Percentiles rank a stretch among this genome's conserved stretches.
Evolutionary conservation across 345 rosid species (phyloP).

Genomic region (Cardamine resedifolia): DNA sequence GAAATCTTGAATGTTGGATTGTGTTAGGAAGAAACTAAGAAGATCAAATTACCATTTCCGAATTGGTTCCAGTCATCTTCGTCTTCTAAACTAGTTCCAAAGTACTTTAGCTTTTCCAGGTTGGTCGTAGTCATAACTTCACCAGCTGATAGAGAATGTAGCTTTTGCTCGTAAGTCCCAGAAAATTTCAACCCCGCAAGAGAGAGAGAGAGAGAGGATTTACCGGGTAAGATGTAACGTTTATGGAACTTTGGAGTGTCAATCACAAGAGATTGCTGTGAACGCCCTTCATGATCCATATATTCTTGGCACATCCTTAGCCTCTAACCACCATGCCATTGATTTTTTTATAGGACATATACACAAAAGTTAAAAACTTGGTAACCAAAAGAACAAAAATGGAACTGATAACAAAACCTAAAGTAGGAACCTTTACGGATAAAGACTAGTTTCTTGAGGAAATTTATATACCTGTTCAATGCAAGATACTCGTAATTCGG

Average conservation of each 20-base stretch:
- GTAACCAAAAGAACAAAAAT: not conserved
- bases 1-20: not conserved
- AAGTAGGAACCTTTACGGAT: slow-evolving; percentile 9
- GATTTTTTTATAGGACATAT: not conserved
- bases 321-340: slow-evolving; percentile 62
- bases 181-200: not conserved
- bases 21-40: not conserved
- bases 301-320: slow-evolving; percentile 80
- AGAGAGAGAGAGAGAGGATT: slow-evolving; percentile 40
- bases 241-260: slow-evolving; percentile 84
- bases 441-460: not conserved
- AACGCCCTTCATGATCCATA: slow-evolving; percentile 77
- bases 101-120: slow-evolving; percentile 57
- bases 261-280: slow-evolving; percentile 76
- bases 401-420: not conserved
- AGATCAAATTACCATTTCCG: slow-evolving; percentile 55
- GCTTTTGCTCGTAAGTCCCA: not conserved
- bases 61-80: slow-evolving; percentile 85
- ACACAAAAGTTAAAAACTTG: not conserved
- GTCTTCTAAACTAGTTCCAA: slow-evolving; percentile 73
- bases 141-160: slow-evolving; percentile 52
- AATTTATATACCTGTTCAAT: slow-evolving; percentile 66
- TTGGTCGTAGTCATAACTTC: slow-evolving; percentile 61
- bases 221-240: slow-evolving; percentile 86
- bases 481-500: slow-evolving; percentile 76